A percentile compares a stretch with the other conserved stretches of the same genome.
Evolutionary conservation across 1,284 basidiomycete genomes (phyloP).

Genomic region (Melampsora occidentalis): DNA sequence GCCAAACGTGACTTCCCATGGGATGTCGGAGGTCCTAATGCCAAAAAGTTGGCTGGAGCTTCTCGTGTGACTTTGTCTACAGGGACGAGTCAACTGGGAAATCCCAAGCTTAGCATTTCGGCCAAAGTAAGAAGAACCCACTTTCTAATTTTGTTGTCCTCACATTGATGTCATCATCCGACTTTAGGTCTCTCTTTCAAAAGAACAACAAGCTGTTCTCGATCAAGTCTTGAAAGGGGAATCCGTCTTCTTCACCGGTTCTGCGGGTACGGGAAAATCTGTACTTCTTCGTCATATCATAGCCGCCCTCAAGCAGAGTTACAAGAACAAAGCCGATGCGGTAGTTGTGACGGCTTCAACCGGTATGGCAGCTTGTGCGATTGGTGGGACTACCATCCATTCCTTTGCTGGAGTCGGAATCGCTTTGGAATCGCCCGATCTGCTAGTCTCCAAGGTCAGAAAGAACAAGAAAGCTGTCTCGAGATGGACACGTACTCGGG

Average conservation of each 20-base stretch:
- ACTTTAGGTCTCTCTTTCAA: conserved; percentile 61
- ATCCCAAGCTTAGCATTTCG: conserved; percentile 39
- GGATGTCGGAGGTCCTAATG: not conserved
- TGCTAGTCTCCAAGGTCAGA: conserved; percentile 60
- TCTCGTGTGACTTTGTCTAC: not conserved
- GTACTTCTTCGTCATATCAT: conserved; percentile 90
- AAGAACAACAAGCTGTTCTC: conserved; percentile 78
- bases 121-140: conserved; percentile 7
- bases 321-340: conserved; percentile 58
- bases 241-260: conserved; percentile 95
- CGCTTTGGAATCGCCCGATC: conserved; percentile 63
- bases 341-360: conserved; percentile 84
- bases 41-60: conserved; percentile 17
- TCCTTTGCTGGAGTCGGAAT: conserved; percentile 87
- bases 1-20: conserved; percentile 10
- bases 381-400: conserved; percentile 88
- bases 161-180: not conserved
- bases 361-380: conserved; percentile 75
- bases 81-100: conserved; percentile 21
- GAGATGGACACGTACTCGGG: conserved; percentile 53
- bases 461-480: conserved; percentile 68
- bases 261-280: conserved; percentile 93
- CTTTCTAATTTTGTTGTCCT: not conserved
- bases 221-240: conserved; percentile 67
- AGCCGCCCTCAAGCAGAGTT: conserved; percentile 60